These are phyloP conservation scores for Fusarium sp. DNA, from an alignment of 2,329 filamentous ascomycete species.

Conservation along the genomic window DNA sequence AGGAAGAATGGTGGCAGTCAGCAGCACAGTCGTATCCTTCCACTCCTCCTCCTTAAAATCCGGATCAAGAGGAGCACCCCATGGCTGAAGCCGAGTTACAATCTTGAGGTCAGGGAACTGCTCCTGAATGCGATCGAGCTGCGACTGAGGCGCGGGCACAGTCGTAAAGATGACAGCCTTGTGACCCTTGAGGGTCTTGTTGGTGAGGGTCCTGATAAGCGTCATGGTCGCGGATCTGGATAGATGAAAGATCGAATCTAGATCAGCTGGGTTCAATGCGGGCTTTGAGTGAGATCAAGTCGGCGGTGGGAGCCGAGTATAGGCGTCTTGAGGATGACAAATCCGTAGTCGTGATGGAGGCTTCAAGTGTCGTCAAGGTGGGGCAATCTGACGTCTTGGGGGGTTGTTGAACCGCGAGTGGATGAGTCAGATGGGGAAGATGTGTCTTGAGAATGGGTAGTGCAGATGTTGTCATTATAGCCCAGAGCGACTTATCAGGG, in stretches of 20 bases:
- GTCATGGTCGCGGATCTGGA: slow-evolving; percentile 24
- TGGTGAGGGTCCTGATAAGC: slow-evolving; percentile 34
- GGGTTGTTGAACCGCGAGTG: slow-evolving; percentile 3
- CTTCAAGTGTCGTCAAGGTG: slow-evolving; percentile 39
- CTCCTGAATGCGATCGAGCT: slow-evolving; percentile 51
- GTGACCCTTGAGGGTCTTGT: slow-evolving; percentile 60
- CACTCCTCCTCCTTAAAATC: slow-evolving; percentile 55
- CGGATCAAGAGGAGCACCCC: slow-evolving; percentile 43
- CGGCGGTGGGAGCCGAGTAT: slow-evolving; percentile 3
- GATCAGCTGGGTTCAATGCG: neutral
- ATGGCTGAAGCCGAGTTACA: slow-evolving; percentile 45
- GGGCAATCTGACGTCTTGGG: slow-evolving; percentile 40
- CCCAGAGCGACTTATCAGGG: neutral
- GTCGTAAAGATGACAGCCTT: slow-evolving; percentile 59
- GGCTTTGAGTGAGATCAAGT: slow-evolving; percentile 14
- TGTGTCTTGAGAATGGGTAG: slow-evolving; percentile 16
- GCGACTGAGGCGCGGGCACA: slow-evolving; percentile 46
- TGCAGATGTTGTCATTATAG: slow-evolving; percentile 37
- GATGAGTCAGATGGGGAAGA: neutral
- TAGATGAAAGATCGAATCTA: neutral
- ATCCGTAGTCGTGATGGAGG: slow-evolving; percentile 19
- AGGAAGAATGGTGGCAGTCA: slow-evolving; percentile 59
- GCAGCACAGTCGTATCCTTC: slow-evolving; percentile 61
- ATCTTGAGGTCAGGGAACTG: slow-evolving; percentile 60
- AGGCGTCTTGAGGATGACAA: slow-evolving; percentile 33